Evolutionary conservation across 768 basidiomycete genomes (phyloP), one percentile per base, ranked within the genome.

Genomic region (Trametes maxima): DNA sequence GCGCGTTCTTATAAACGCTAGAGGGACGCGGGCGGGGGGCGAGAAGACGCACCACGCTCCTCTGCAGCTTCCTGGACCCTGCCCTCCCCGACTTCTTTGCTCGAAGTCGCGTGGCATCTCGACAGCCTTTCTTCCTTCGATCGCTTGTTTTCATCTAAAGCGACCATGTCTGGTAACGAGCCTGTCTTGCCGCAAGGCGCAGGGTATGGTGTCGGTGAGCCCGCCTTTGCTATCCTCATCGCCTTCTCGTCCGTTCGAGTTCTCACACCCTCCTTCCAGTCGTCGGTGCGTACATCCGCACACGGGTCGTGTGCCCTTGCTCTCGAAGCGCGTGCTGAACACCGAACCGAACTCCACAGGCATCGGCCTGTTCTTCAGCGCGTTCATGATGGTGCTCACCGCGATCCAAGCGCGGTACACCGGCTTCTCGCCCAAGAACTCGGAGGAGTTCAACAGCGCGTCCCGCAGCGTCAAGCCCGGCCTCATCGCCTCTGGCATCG

Each of bases 401-500:
- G 87, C 86, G 40, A 72, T 96, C 43, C 94, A 96, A 76, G 78
- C 86, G 47, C 84, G 93, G 40, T 96, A 95, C 70, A 95, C 94
- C 0, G 80, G 83, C 0, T 90, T 87, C 72, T 91, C 90, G 4
- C 87, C 89, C 17, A 84, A 83, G 60, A 88, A 82, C 62, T 86
- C 92, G 0, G 93, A 95, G 72, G 91, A 93, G 69, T 93, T 93
- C 67, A 88, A 85, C 54, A 89, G 85, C 63, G 91, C 92, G 8
- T 92, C 89, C 1, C 80, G 92, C 35, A 88, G 87, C 57, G 83
- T 96, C 56, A 95, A 95, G 66, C 93, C 95, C 8, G 95, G 95
- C 13, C 79, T 98, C 46, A 95, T 97, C 60, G 94, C 94, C 0
- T 86, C 92, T 28, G 95, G 95, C 1, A 95, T 97, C 60, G 94